Percentiles rank a stretch among this genome's conserved stretches.
These are phyloP conservation scores for Leccinum subrobustum DNA, from an alignment of 1,284 basidiomycete species.

Conservation along the genomic window DNA sequence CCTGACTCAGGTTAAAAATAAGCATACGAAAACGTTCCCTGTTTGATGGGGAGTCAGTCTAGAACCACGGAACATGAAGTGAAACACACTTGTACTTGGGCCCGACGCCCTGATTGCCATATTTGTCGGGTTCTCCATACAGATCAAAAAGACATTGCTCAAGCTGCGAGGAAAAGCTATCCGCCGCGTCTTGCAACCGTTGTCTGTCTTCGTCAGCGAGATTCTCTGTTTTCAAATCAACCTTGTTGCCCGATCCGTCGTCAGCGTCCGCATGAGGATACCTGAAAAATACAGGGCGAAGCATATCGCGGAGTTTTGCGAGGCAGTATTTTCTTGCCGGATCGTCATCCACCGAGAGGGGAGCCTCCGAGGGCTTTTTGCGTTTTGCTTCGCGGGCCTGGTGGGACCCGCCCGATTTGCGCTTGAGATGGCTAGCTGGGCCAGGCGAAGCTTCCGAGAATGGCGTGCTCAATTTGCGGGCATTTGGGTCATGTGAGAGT, in stretches of 20 bases:
- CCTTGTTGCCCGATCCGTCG: conserved; percentile 24
- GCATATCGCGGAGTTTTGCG: conserved; percentile 66
- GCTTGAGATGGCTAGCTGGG: conserved; percentile 35
- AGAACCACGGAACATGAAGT: conserved; percentile 6
- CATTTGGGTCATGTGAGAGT: conserved; percentile 10
- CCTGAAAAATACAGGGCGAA: conserved; percentile 63
- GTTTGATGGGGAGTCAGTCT: conserved; percentile 7
- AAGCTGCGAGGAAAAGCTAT: conserved; percentile 61
- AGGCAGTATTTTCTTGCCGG: conserved; percentile 74
- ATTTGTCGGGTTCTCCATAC: conserved; percentile 75
- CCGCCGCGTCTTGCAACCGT: conserved; percentile 50
- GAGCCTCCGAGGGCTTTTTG: conserved; percentile 41
- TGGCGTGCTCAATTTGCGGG: conserved; percentile 27
- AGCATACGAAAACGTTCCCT: conserved; percentile 85
- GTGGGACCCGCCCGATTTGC: conserved; percentile 38
- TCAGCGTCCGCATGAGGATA: conserved; percentile 49
- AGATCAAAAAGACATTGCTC: conserved; percentile 70
- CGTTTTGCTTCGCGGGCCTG: conserved; percentile 41
- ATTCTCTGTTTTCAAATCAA: conserved; percentile 39
- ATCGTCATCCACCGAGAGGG: conserved; percentile 52
- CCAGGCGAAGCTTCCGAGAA: conserved; percentile 26
- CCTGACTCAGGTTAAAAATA: conserved; percentile 75
- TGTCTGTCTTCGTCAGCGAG: conserved; percentile 62
- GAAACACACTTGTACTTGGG: conserved; percentile 75
- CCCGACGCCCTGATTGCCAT: conserved; percentile 62